A percentile compares a stretch with the other conserved stretches of the same genome.
These are phyloP conservation scores for Fusarium continuum DNA, from an alignment of 2,329 filamentous ascomycete species.

Conservation along the genomic window DNA sequence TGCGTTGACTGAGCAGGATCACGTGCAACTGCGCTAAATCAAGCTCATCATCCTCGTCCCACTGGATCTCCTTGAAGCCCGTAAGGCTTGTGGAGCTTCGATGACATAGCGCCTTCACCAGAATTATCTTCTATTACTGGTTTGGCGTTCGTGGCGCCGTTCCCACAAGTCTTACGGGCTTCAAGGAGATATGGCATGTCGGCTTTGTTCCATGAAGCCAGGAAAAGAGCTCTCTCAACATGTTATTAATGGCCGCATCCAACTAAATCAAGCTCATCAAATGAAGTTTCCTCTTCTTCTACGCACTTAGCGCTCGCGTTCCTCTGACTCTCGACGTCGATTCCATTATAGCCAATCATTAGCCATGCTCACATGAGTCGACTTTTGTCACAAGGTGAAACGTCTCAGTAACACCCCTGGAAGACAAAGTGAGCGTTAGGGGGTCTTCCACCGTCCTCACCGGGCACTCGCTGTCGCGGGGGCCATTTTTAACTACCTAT, in stretches of 20 bases:
- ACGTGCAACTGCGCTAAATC: slow-evolving; percentile 30
- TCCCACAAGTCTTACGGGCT: no score
- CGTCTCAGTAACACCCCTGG: slow-evolving; percentile 43
- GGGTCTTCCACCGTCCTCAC: slow-evolving; percentile 37
- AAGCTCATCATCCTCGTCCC: no score
- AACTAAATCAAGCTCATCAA: background rate
- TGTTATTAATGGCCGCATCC: no score
- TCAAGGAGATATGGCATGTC: no score
- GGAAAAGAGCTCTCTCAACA: no score
- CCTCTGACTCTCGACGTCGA: background rate
- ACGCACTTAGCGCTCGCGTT: background rate
- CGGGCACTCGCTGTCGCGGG: slow-evolving; percentile 26
- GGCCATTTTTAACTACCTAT: slow-evolving; percentile 28
- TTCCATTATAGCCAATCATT: slow-evolving; percentile 30
- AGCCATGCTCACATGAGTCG: slow-evolving; percentile 35
- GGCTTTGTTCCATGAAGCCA: no score
- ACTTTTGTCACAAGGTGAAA: slow-evolving; percentile 57
- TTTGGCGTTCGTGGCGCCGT: no score
- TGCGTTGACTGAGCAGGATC: background rate
- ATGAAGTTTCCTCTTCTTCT: background rate
- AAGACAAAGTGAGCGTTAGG: slow-evolving; percentile 29
- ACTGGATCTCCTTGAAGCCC: no score
- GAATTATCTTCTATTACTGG: no score
- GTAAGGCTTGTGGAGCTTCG: no score
- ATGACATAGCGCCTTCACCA: no score